Percentiles rank a stretch among this genome's conserved stretches.
These are phyloP conservation scores for Blastocystis sp. DNA, from an alignment of 352 stramenopile genomes.

Conservation along the genomic window DNA sequence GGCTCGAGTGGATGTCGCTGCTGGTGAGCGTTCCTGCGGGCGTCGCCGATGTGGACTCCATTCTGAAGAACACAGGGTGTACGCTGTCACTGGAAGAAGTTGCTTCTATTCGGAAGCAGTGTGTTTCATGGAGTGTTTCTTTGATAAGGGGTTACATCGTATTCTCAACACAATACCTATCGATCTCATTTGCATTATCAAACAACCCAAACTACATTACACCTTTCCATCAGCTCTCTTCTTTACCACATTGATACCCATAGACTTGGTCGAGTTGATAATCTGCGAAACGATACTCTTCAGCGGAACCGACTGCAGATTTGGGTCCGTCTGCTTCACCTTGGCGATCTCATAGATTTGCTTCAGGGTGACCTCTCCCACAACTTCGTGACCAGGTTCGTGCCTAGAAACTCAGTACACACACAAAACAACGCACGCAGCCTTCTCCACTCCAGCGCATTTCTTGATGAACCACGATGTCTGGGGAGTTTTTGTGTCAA, in stretches of 20 bases:
- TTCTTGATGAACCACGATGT: slow-evolving; percentile 83
- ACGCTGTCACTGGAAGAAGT: background rate
- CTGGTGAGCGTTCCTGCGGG: slow-evolving; percentile 1
- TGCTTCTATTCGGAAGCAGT: background rate
- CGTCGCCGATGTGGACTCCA: background rate
- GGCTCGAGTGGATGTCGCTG: background rate
- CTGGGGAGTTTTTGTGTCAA: slow-evolving; percentile 83
- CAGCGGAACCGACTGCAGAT: slow-evolving; percentile 81
- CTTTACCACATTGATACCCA: slow-evolving; percentile 48
- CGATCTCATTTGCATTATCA: background rate
- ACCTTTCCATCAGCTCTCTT: slow-evolving; percentile 48
- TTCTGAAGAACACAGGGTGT: background rate
- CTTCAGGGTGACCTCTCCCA: slow-evolving; percentile 78
- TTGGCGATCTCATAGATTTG: slow-evolving; percentile 94
- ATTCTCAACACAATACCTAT: background rate
- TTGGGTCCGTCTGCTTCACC: slow-evolving; percentile 85
- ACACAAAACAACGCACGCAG: slow-evolving; percentile 62
- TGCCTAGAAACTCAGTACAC: slow-evolving; percentile 9
- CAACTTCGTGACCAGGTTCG: slow-evolving; percentile 67
- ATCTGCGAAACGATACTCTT: slow-evolving; percentile 67
- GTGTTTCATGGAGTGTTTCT: no score
- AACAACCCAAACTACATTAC: slow-evolving; percentile 42
- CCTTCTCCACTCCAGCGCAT: slow-evolving; percentile 72
- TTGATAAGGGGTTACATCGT: no score
- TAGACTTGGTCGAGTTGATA: slow-evolving; percentile 53